These are phyloP conservation scores for Hanseniaspora nectarophila DNA, from an alignment of 805 yeast genomes.

Conservation along the genomic window DNA sequence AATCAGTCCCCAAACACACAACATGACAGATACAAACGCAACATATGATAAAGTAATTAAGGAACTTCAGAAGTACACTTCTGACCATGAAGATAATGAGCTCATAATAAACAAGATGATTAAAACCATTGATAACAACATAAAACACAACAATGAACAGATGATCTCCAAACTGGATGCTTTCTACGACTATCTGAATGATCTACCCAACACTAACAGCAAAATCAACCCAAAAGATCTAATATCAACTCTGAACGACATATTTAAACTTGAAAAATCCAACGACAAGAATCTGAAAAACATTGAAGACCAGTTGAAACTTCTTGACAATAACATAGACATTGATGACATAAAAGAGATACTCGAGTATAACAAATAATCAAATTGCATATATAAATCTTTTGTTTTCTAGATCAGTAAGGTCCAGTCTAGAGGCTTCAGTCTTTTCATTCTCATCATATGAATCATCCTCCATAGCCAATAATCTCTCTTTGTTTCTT, in stretches of 20 bases:
- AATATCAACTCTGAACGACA: neutral
- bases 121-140: constrained; percentile 3
- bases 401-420: constrained; percentile 42
- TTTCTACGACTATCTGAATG: neutral
- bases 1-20: too few species aligned
- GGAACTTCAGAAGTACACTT: neutral
- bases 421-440: constrained; percentile 35
- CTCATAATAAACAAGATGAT: neutral
- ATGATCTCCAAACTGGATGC: neutral
- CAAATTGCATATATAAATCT: constrained; percentile 40
- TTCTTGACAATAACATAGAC: neutral
- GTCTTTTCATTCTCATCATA: constrained; percentile 21
- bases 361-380: neutral
- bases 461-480: constrained; percentile 18
- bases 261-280: constrained; percentile 3
- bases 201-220: neutral
- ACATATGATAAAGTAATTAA: neutral
- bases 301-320: constrained; percentile 1
- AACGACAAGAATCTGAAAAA: constrained; percentile 1
- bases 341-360: neutral
- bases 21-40: neutral
- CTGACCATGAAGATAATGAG: neutral
- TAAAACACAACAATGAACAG: neutral
- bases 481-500: constrained; percentile 31
- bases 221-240: neutral